Percentiles rank a stretch among this genome's conserved stretches.
These are phyloP conservation scores for Rosa persica DNA, from an alignment of 306 rosid genomes.

Conservation along the genomic window DNA sequence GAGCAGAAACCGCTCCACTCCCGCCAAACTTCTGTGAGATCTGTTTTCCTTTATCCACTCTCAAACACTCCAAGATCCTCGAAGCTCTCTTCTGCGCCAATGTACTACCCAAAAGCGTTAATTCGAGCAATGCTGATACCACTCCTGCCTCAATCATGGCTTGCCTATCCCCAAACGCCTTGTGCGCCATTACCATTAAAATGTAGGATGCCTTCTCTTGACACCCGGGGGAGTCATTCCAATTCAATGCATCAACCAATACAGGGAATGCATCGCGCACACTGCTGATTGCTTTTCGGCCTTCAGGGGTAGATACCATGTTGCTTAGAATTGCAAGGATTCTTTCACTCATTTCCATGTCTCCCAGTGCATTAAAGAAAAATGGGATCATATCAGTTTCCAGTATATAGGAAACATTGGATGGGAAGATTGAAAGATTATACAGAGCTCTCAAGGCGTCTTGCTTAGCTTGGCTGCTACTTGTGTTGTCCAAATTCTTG, in stretches of 20 bases:
- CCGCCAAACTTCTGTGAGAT: slow-evolving; percentile 54
- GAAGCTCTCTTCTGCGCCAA: slow-evolving; percentile 98
- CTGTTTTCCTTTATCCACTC: slow-evolving; percentile 78
- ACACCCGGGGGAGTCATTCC: slow-evolving; percentile 88
- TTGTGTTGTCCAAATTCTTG: slow-evolving; percentile 31
- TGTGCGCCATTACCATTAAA: slow-evolving; percentile 95
- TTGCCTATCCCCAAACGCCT: slow-evolving; percentile 72
- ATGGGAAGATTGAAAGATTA: slow-evolving; percentile 70
- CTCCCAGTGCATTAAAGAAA: slow-evolving; percentile 57
- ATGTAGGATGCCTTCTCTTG: slow-evolving; percentile 91
- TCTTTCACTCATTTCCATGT: slow-evolving; percentile 88
- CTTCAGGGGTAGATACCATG: slow-evolving; percentile 69
- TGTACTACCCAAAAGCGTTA: slow-evolving; percentile 81
- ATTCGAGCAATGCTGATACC: slow-evolving; percentile 73
- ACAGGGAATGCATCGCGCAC: slow-evolving; percentile 49
- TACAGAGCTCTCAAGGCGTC: slow-evolving; percentile 91
- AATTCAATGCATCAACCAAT: slow-evolving; percentile 70
- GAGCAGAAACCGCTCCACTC: slow-evolving; percentile 72
- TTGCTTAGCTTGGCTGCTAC: slow-evolving; percentile 65
- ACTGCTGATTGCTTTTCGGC: slow-evolving; percentile 63
- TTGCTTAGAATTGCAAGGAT: slow-evolving; percentile 69
- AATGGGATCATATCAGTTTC: slow-evolving; percentile 67
- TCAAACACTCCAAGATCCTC: slow-evolving; percentile 76
- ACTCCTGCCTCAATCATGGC: slow-evolving; percentile 92
- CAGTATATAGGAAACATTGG: slow-evolving; percentile 57